phyloP scores from a whole-genome alignment of 257 asterid species.

The Nicotiana noctiflora region DNA sequence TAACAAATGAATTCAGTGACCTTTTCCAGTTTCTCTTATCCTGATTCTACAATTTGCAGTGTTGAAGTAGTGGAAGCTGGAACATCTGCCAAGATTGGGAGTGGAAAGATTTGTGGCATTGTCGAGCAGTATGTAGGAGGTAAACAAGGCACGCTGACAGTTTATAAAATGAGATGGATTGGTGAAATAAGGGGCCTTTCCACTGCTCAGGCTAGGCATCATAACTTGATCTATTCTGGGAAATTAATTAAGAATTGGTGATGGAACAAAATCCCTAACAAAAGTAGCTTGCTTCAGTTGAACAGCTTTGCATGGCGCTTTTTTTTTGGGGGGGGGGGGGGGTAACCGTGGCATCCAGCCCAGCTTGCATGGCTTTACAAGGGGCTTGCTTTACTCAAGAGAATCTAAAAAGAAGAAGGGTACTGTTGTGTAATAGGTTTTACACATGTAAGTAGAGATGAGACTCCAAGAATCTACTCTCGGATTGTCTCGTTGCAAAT shows the following conservation, averaged over 20 bases:
- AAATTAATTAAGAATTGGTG: neutral
- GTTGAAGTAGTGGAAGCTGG: neutral
- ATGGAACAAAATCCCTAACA: conserved; percentile 2
- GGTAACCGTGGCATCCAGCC: too few relatives aligned
- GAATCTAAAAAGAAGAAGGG: neutral
- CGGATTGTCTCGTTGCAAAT: neutral
- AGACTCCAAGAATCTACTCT: conserved; percentile 3
- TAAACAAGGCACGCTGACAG: neutral
- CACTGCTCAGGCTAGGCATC: neutral
- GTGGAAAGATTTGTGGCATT: neutral
- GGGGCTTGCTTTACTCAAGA: neutral
- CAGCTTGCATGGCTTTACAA: too few relatives aligned
- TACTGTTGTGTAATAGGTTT: neutral
- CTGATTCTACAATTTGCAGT: neutral
- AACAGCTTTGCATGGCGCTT: neutral
- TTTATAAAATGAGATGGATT: neutral
- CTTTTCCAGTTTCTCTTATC: neutral
- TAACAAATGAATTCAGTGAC: neutral
- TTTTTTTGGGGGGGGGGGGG: too few relatives aligned
- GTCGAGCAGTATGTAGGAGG: neutral
- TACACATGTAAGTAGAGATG: neutral
- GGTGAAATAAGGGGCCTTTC: neutral
- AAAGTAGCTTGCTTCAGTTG: neutral
- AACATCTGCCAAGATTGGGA: neutral
- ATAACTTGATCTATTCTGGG: neutral